Conservation (phyloP, 2,329 filamentous ascomycete genomes). For the Botryotinia globosa region DNA sequence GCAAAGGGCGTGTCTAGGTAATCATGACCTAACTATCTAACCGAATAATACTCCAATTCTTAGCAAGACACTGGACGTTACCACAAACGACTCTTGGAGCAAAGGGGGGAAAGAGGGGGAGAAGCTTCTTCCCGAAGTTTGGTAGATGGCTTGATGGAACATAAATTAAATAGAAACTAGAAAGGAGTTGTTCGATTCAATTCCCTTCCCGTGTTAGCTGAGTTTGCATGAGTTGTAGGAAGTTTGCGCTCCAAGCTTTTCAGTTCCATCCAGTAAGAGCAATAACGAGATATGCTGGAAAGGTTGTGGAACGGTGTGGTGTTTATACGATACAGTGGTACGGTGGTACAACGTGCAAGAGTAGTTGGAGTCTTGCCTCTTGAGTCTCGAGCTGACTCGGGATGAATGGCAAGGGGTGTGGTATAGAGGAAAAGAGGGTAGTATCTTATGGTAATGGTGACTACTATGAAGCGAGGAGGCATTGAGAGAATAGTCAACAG, state of each 20-base stretch:
- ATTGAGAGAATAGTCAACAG: not conserved
- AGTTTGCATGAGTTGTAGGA: not conserved
- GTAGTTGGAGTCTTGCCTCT: not conserved
- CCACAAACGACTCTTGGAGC: not conserved
- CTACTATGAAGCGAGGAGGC: conserved; percentile 1
- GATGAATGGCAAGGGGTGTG: not conserved
- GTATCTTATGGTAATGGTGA: not conserved
- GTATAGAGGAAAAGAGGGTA: not conserved
- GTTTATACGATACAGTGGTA: not conserved
- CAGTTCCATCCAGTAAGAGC: not conserved
- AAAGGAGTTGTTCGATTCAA: not conserved
- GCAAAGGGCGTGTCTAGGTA: not conserved
- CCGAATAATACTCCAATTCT: not conserved
- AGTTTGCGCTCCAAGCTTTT: not conserved
- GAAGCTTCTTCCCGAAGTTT: not conserved
- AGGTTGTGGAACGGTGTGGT: not conserved
- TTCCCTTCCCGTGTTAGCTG: not conserved
- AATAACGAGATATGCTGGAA: not conserved
- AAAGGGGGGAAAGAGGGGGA: not conserved
- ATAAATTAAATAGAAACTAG: not conserved
- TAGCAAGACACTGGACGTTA: not conserved
- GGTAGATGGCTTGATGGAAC: not conserved
- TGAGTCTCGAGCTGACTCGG: conserved; percentile 4
- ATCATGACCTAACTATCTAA: not conserved
- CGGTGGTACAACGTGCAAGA: not conserved